A percentile compares a stretch with the other conserved stretches of the same genome.
Conservation (phyloP, 2,329 filamentous ascomycete genomes). For the Claviceps spartinae region DNA sequence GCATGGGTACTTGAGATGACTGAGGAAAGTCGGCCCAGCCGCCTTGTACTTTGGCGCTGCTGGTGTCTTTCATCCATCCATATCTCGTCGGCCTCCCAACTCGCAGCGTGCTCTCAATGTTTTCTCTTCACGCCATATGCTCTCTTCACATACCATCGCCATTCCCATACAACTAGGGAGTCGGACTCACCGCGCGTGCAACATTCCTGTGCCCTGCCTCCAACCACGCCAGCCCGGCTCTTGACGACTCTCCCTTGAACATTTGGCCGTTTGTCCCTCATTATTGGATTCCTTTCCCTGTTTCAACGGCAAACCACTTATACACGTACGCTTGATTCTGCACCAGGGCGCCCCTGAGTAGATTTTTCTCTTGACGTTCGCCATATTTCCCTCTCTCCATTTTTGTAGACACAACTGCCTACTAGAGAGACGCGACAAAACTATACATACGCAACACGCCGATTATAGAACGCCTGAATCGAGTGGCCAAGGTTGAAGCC, state of each 20-base stretch:
- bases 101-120: neutral
- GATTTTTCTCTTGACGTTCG: neutral
- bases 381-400: neutral
- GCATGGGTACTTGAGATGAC: neutral
- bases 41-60: neutral
- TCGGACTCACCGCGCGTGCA: neutral
- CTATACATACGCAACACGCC: neutral
- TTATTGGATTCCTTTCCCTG: conserved; percentile 10
- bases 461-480: neutral
- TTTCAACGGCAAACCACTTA: conserved; percentile 2
- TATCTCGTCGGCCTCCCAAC: conserved; percentile 6
- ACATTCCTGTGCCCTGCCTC: conserved; percentile 8
- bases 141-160: conserved; percentile 2
- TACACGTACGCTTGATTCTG: neutral
- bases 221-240: neutral
- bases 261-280: conserved; percentile 1
- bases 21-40: neutral
- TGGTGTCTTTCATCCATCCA: conserved; percentile 4
- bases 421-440: neutral
- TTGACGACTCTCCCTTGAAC: conserved; percentile 5
- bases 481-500: neutral
- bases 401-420: neutral
- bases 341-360: neutral
- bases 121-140: neutral
- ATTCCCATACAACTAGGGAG: conserved; percentile 2